Evolutionary conservation across 2,329 filamentous ascomycete genomes (phyloP), one percentile per base, ranked within the genome.

Genomic region (Ophiostoma montium): DNA sequence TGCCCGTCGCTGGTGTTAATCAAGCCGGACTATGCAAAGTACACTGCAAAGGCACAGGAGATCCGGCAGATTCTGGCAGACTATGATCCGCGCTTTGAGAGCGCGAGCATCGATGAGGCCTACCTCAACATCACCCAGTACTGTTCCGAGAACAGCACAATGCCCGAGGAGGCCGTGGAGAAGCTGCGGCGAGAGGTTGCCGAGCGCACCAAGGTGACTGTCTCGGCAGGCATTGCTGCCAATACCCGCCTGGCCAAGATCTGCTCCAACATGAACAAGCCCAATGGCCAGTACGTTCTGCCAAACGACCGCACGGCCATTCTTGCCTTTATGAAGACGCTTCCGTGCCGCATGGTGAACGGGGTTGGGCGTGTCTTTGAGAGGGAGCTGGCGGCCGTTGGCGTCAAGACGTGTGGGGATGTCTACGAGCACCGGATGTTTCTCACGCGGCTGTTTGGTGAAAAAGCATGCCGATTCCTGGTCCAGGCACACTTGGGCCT

Each of bases 231-330:
- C 1, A 95, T 98, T 52, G 90, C 88, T 1, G 84, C 87, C 1
- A 98, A 98, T 62, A 82, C 89, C 0, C 90, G 88, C 60, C 71
- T 98, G 13, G 90, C 92, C 30, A 98, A 98, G 65, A 95, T 98
- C 31, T 87, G 84, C 58, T 94, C 87, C 16, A 95, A 98, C 61
- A 78, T 84, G 63, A 95, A 96, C 65, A 98, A 98, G 61, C 92
- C 92, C 0, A 94, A 98, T 57, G 92, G 92, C 0, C 92, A 96
- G 60, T 96, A 84, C 57, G 67, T 76, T 10, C 69, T 96, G 2
- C 74, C 82, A 0, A 84, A 74, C 47, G 82, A 94, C 36, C 75
- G 89, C 10, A 66, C 69, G 23, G 73, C 78, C 1, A 87, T 98
- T 52, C 80, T 96, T 75, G 67, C 73, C 0, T 96, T 95, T 60